Evolutionary conservation across 1,139 yeast genomes (phyloP).

Genomic region (Candida pseudoviswanathii): DNA sequence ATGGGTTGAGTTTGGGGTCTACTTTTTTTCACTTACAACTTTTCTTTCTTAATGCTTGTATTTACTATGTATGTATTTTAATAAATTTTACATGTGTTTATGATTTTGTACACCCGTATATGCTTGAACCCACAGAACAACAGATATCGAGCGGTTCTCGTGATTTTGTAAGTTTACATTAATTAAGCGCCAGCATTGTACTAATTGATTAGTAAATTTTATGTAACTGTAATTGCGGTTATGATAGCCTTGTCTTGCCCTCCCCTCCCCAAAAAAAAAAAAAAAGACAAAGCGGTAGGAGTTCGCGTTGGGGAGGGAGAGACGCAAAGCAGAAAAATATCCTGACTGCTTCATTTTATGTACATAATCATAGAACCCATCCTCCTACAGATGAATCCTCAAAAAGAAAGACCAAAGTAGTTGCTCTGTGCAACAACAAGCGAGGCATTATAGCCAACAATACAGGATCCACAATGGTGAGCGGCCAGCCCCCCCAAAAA

Average conservation of each 20-base stretch:
- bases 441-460: background rate
- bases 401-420: background rate
- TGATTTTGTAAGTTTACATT: background rate
- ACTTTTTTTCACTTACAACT: background rate
- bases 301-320: too few species aligned
- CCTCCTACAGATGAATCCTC: background rate
- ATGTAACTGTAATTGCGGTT: background rate
- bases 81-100: background rate
- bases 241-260: background rate
- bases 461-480: too few species aligned
- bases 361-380: background rate
- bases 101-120: background rate
- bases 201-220: background rate
- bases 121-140: too few species aligned
- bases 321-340: too few species aligned
- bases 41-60: background rate
- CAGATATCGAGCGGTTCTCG: too few species aligned
- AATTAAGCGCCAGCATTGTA: background rate
- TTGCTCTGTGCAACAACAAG: background rate
- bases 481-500: background rate
- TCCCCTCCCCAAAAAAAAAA: background rate
- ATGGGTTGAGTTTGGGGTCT: background rate
- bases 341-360: too few species aligned
- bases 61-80: slow-evolving; percentile 2
- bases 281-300: background rate